Evolutionary conservation across 805 yeast species (phyloP).

Genomic region (Sugiyamaella boreocaroliniensis): DNA sequence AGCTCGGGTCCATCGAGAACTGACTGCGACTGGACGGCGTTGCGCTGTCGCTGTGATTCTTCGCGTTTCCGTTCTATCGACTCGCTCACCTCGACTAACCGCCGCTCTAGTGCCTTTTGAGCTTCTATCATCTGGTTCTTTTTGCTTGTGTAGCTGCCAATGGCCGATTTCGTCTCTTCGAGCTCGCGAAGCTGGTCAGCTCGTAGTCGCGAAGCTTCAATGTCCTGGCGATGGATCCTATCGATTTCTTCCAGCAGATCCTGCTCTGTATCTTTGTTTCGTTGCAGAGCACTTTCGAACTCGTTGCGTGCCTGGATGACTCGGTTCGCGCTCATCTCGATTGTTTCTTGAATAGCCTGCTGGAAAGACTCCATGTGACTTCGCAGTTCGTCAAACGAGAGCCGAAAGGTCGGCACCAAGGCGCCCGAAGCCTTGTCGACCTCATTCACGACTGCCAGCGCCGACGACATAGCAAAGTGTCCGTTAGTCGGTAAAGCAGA

Average conservation of each 20-base stretch:
- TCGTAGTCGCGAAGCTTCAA: slow-evolving; percentile 16
- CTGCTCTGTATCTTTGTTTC: slow-evolving; percentile 20
- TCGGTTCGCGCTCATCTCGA: slow-evolving; percentile 31
- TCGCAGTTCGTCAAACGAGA: slow-evolving; percentile 33
- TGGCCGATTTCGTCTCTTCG: slow-evolving; percentile 23
- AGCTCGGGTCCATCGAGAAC: slow-evolving; percentile 47
- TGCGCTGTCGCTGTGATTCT: slow-evolving; percentile 30
- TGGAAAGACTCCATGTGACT: slow-evolving; percentile 36
- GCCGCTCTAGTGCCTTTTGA: slow-evolving; percentile 18
- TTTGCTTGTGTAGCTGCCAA: slow-evolving; percentile 21
- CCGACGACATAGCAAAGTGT: neutral
- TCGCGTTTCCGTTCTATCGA: slow-evolving; percentile 30
- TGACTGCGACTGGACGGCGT: slow-evolving; percentile 37
- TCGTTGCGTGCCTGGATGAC: slow-evolving; percentile 18
- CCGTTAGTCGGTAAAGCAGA: too few species aligned
- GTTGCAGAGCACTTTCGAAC: slow-evolving; percentile 16
- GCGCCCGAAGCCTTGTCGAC: neutral
- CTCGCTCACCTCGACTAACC: slow-evolving; percentile 31
- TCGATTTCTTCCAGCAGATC: slow-evolving; percentile 32
- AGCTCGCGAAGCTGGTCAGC: slow-evolving; percentile 24
- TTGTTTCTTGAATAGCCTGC: slow-evolving; percentile 32
- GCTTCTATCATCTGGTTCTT: slow-evolving; percentile 21
- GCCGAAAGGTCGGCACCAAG: slow-evolving; percentile 20
- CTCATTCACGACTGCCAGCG: neutral
- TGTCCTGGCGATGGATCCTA: slow-evolving; percentile 13